These are phyloP conservation scores for Tulasnella sp. DNA, from an alignment of 768 basidiomycete species.

Conservation along the genomic window DNA sequence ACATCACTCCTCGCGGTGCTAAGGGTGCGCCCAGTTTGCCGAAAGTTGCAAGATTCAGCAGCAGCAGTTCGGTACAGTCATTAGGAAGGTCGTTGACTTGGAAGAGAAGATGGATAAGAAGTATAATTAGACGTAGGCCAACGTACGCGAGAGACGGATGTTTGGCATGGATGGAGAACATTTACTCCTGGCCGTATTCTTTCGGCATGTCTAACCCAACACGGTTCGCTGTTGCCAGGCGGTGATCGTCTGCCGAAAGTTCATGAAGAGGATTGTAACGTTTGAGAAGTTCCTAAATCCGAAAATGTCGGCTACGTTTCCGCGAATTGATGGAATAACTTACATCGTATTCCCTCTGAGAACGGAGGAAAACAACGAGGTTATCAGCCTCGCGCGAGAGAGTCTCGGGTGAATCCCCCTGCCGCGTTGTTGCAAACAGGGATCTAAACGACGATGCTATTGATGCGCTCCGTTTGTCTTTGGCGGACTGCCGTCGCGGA, in stretches of 20 bases:
- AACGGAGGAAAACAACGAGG: conserved; percentile 7
- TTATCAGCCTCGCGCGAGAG: background rate
- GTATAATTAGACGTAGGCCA: background rate
- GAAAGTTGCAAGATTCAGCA: background rate
- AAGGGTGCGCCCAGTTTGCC: background rate
- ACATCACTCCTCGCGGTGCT: background rate
- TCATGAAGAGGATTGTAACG: conserved; percentile 81
- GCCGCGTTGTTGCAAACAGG: background rate
- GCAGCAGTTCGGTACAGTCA: background rate
- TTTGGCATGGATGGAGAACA: background rate
- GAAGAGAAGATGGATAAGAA: background rate
- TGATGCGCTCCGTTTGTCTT: background rate
- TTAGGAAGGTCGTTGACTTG: background rate
- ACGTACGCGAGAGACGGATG: background rate
- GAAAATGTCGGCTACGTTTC: background rate
- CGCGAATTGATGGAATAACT: background rate
- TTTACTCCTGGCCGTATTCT: conserved; percentile 15
- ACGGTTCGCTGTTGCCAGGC: conserved; percentile 59
- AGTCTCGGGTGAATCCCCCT: background rate
- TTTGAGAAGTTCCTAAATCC: conserved; percentile 55
- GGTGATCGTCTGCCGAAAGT: conserved; percentile 65
- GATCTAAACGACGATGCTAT: background rate
- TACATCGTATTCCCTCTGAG: conserved; percentile 9
- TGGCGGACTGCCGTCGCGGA: background rate
- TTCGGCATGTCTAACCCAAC: conserved; percentile 82